Evolutionary conservation across 495 filamentous ascomycete genomes (phyloP).

Genomic region (Penicillium desertorum): DNA sequence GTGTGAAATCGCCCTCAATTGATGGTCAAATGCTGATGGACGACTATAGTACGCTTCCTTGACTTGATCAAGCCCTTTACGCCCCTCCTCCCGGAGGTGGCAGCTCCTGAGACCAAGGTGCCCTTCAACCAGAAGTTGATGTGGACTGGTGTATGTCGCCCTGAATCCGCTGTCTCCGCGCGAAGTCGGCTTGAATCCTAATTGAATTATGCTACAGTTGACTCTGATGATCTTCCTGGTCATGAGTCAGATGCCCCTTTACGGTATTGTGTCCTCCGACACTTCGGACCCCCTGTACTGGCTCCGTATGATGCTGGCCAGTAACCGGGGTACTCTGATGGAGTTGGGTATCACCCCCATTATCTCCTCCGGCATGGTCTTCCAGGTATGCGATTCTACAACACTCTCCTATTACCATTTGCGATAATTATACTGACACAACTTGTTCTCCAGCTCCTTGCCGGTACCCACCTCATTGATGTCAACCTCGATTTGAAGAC

Average conservation of each 20-base stretch:
- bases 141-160: constrained; percentile 82
- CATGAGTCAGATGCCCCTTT: constrained; percentile 99
- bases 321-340: constrained; percentile 98
- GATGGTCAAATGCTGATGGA: constrained; percentile 24
- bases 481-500: constrained; percentile 99
- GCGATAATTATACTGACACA: constrained; percentile 23
- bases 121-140: constrained; percentile 99
- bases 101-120: constrained; percentile 92
- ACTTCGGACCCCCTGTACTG: constrained; percentile 98
- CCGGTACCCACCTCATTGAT: constrained; percentile 99
- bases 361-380: constrained; percentile 99
- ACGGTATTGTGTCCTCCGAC: constrained; percentile 95
- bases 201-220: constrained; percentile 53
- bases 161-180: constrained; percentile 11
- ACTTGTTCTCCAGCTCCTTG: constrained; percentile 63
- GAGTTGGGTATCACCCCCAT: constrained; percentile 98
- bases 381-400: constrained; percentile 65
- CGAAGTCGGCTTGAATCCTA: constrained; percentile 30
- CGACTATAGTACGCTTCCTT: constrained; percentile 85
- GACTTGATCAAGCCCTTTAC: constrained; percentile 99
- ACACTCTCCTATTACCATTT: not conserved
- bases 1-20: constrained; percentile 30
- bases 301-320: constrained; percentile 99
- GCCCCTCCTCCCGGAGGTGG: constrained; percentile 98
- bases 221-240: constrained; percentile 98